A percentile compares a stretch with the other conserved stretches of the same genome.
phyloP scores from a whole-genome alignment of 2,329 filamentous ascomycete genomes.

The Colletotrichum liriopes region DNA sequence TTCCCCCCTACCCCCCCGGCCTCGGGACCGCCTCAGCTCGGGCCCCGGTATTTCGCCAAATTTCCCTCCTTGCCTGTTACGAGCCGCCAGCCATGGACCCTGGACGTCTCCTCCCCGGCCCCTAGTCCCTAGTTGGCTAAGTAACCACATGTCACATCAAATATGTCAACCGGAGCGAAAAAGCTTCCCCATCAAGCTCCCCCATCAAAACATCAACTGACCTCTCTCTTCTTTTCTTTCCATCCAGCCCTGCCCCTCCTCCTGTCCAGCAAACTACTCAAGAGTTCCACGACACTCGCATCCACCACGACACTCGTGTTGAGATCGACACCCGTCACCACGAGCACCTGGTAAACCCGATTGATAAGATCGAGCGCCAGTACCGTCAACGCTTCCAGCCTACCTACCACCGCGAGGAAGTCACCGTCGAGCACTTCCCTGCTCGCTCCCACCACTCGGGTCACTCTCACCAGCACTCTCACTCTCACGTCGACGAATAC shows the following conservation, averaged over 20 bases:
- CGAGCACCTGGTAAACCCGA: conserved; percentile 63
- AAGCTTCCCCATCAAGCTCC: conserved; percentile 42
- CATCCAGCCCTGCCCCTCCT: conserved; percentile 43
- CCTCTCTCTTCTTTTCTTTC: conserved; percentile 44
- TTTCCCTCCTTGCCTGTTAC: conserved; percentile 40
- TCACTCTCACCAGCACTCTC: conserved; percentile 56
- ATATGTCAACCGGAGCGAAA: conserved; percentile 37
- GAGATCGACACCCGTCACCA: conserved; percentile 72
- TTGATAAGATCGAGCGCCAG: conserved; percentile 77
- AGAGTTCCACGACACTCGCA: conserved; percentile 74
- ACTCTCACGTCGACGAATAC: conserved; percentile 59
- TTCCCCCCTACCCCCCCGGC: conserved; percentile 37
- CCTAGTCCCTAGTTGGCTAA: conserved; percentile 44
- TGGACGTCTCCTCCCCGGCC: conserved; percentile 38
- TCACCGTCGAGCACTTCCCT: conserved; percentile 53
- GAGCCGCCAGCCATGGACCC: conserved; percentile 41
- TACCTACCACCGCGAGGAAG: conserved; percentile 59
- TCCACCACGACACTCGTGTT: conserved; percentile 76
- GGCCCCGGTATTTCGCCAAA: conserved; percentile 40
- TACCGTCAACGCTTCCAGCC: conserved; percentile 75
- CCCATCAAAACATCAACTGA: conserved; percentile 47
- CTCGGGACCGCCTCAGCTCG: conserved; percentile 36
- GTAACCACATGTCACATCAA: conserved; percentile 43
- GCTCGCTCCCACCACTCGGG: conserved; percentile 52
- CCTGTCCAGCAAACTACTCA: conserved; percentile 51